Evolutionary conservation across 2,329 filamentous ascomycete species (phyloP), one percentile per base, ranked within the genome.

Genomic region (Trichoderma atrobrunneum): DNA sequence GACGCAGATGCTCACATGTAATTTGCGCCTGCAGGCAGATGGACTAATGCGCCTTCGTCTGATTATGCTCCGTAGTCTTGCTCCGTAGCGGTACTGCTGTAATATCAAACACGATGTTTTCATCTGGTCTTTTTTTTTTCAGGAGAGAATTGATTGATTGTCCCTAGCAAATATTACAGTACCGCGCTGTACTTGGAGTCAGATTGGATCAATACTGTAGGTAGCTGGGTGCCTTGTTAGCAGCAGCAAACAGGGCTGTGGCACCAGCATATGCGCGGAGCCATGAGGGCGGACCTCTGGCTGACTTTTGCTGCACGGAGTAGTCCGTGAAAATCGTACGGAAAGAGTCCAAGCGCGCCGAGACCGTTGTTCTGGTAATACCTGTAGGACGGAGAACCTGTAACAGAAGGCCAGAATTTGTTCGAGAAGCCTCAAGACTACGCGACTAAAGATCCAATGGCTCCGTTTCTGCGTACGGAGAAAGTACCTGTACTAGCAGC

Each of bases 391-490:
- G 56, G 36, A 51, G 28, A 54, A 24, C 21, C 48, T 54, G 48
- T 18, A 59, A 59, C 54, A 30, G 51, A 43, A 57, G 51, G 16
- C 64, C 30, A 67, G 16, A 34, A 56, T 67, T 67, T 67, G 64
- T 67, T 67, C 64, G 64, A 67, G 64, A 67, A 67, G 64, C 64
- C 51, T 67, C 51, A 14, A 32, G 51, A n/a, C 54, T 39, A 59
- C 64, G 64, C 64, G 51, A 59, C 51, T 43, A 59, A 56, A 28
- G 51, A 39, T n/a, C 11, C 3, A 54, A 54, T 24, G 30, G 34
- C 34, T 57, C 32, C 18, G 64, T 64, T 43, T 48, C 39, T 64
- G 16, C 39, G 28, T 34, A 67, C 64, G 54, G 64, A 59, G 64
- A 30, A 67, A 67, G 60, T 30, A 48, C 59, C n/a, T 67, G 34